phyloP scores from a whole-genome alignment of 176 grass and related monocot species.

The Alopecurus myosuroides region DNA sequence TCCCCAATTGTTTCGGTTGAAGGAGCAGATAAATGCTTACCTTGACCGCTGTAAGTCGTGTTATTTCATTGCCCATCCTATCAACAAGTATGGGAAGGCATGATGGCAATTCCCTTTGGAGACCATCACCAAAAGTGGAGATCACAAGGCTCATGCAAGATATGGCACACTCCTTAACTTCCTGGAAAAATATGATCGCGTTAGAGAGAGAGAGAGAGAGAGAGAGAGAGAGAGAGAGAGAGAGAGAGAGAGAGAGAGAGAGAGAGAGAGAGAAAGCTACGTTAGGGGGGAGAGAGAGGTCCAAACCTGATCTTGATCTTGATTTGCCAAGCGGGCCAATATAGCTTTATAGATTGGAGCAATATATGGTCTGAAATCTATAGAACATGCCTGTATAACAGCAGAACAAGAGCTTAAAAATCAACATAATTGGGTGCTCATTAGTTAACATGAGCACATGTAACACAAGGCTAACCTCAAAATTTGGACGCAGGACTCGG shows the following conservation, averaged over 20 bases:
- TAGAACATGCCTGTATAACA: slow-evolving; percentile 45
- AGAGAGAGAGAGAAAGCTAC: too few species aligned
- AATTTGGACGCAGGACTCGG: slow-evolving; percentile 79
- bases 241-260: not conserved
- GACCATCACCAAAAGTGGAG: slow-evolving; percentile 86
- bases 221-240: not conserved
- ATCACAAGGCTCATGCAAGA: slow-evolving; percentile 91
- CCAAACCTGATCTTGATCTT: slow-evolving; percentile 99
- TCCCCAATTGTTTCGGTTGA: not conserved
- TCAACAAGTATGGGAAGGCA: slow-evolving; percentile 99
- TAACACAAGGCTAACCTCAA: slow-evolving; percentile 51
- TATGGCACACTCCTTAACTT: slow-evolving; percentile 84
- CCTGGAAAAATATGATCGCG: slow-evolving; percentile 43
- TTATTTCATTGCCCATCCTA: slow-evolving; percentile 99
- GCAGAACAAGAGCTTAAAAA: not conserved
- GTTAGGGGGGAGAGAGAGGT: not conserved
- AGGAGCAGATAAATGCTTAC: slow-evolving; percentile 17
- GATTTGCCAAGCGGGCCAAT: slow-evolving; percentile 90
- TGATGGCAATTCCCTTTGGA: slow-evolving; percentile 75
- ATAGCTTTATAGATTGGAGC: slow-evolving; percentile 87
- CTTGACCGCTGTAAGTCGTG: slow-evolving; percentile 93
- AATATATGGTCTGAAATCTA: slow-evolving; percentile 77
- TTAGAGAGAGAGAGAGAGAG: not conserved
- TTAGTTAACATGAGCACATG: slow-evolving; percentile 11
- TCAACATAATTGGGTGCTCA: not conserved